Evolutionary conservation across 1,284 basidiomycete genomes (phyloP).

Genomic region (Sanghuangporus weigelae): DNA sequence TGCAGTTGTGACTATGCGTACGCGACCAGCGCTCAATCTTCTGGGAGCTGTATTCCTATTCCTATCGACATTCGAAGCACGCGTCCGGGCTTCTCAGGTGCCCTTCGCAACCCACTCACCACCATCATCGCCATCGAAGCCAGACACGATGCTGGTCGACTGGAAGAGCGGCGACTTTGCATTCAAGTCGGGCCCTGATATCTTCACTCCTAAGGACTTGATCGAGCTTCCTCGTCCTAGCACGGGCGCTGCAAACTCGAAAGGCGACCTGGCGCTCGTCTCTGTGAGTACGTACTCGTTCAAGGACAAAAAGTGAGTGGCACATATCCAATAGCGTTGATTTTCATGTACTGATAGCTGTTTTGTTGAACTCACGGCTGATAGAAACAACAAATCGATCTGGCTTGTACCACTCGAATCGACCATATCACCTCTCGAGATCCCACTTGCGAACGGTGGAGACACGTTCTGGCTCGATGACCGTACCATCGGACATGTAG

Average conservation of each 20-base stretch:
- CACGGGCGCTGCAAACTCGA: constrained; percentile 54
- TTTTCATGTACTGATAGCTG: not conserved
- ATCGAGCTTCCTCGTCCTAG: constrained; percentile 69
- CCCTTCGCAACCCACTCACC: not conserved
- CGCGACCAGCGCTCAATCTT: no score
- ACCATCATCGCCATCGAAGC: not conserved
- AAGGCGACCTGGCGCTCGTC: constrained; percentile 63
- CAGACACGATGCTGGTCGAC: not conserved
- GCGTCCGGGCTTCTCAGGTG: no score
- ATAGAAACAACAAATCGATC: constrained; percentile 65
- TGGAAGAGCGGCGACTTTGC: constrained; percentile 34
- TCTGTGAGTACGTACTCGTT: constrained; percentile 67
- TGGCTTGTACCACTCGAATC: constrained; percentile 55
- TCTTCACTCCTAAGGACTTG: constrained; percentile 71
- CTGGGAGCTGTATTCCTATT: no score
- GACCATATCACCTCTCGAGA: constrained; percentile 40
- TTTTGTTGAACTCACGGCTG: not conserved
- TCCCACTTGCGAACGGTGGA: constrained; percentile 35
- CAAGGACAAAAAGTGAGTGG: constrained; percentile 55
- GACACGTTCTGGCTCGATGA: constrained; percentile 73
- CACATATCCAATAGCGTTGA: not conserved
- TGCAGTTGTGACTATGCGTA: no score
- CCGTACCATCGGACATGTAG: constrained; percentile 62
- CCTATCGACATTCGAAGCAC: no score
- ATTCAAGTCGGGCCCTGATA: constrained; percentile 49